Evolutionary conservation across 129 eudicot species (phyloP), one percentile per base, ranked within the genome.

Genomic region (Glebionis coronaria): DNA sequence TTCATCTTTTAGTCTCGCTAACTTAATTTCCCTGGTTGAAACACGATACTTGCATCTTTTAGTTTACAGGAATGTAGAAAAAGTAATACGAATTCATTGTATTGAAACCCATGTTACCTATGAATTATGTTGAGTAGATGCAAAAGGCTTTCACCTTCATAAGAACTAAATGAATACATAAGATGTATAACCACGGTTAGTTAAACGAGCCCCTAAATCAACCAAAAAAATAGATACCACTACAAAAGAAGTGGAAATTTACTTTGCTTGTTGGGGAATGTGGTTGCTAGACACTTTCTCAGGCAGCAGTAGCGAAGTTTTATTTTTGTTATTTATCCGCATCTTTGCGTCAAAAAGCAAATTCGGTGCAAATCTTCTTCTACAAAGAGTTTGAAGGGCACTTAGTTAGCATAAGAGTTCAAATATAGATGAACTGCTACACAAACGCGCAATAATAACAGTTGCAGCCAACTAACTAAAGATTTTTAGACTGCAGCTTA

Each of bases 101-200:
- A 40, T 14, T 45, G 61, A 27, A 15, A 78, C 27, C 15, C 15
- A 23, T 1, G 44, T 51, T 72, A 87, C 95, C 90, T 88, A 50
- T 70, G 75, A 54, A 88, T 60, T 47, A 84, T 78, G 77, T 80
- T 73, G 75, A 88, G 80, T 60, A 88, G 82, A 64, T 51, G 40
- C 64, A 70, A 66, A 16, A 88, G 86, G 63, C 67, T 61, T 71
- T 84, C 84, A 47, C 89, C 96, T 73, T 85, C 85, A 80, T 62
- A 79, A 45, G 76, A 85, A 75, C 96, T 63, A 73, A 12, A 73
- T 7, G 53, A 18, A 58, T 2, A 69, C 29, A 65, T 23, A 71
- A 66, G 27, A 12, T 11, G 12, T 40, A 27, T 19, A 25, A 42
- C 3, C 54, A 68, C 13, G 18, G 56, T 75, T 61, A 59, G 54